Evolutionary conservation across 1,284 basidiomycete species (phyloP), one percentile per base, ranked within the genome.

Genomic region (Trametes versicolor): DNA sequence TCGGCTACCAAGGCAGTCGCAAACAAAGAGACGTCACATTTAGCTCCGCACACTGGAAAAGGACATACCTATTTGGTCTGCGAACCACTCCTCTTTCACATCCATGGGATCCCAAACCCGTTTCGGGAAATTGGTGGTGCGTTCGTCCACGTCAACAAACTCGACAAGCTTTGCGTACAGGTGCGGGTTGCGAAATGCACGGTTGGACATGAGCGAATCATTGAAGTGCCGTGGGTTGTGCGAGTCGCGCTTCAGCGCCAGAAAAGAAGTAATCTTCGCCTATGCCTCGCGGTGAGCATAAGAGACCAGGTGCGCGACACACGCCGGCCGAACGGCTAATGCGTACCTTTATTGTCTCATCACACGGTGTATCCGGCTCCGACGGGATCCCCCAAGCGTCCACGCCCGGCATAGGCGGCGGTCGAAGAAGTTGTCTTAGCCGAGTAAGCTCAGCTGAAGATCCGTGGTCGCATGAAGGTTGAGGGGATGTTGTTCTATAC

Each of bases 161-260:
- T 96, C 91, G 63, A 99, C 96, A 1, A 99, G 87, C 71, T 96
- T 95, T 4, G 93, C 84, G 76, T 97, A 97, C 13, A 99, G 87
- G 75, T 98, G 94, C 0, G 97, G 97, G 73, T 99, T 99, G 32
- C 95, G 90, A 78, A 98, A 99, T 0, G 94, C 88, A 29, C 94
- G 90, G 69, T 93, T 95, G 9, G 89, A 85, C 87, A 97, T 92
- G 39, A 99, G 86, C 0, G 93, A 93, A 75, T 96, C 94, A 76
- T 99, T 99, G 81, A 98, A 98, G 75, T 98, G 96, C 68, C 90
- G 90, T n/a, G 92, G 87, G 62, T 87, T 84, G 5, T 67, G 69
- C 3, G 84, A 74, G 67, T 90, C 83, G 54, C 75, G 80, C 76
- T 95, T 97, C 62, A 96, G 85, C 6, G 80, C 75, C 64, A 88